Conservation (phyloP, 352 stramenopile species). For the Pythium folliculosum region DNA sequence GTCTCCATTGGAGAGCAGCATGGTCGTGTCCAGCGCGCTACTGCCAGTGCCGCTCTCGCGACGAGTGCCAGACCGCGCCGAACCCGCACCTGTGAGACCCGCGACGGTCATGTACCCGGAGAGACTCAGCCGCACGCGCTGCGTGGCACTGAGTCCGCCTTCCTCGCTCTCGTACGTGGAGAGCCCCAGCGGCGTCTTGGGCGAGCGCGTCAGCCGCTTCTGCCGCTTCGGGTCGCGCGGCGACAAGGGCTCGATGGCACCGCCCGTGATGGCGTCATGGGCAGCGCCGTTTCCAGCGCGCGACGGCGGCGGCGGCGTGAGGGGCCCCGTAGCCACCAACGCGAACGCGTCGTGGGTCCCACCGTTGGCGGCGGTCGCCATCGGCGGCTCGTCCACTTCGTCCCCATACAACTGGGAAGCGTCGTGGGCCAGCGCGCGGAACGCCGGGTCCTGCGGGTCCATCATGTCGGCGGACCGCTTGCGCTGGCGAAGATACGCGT, state of each 20-base stretch:
- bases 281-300: neutral
- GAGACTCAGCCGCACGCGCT: conserved; percentile 60
- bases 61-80: neutral
- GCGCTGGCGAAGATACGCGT: conserved; percentile 22
- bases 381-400: conserved; percentile 20
- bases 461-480: conserved; percentile 33
- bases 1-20: neutral
- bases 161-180: conserved; percentile 35
- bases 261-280: neutral
- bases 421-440: neutral
- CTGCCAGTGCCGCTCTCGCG: conserved; percentile 10
- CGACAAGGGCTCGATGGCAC: conserved; percentile 10
- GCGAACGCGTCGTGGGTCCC: neutral
- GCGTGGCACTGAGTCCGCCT: conserved; percentile 49
- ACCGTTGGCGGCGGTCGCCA: neutral
- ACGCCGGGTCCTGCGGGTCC: conserved; percentile 7
- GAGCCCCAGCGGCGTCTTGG: conserved; percentile 56
- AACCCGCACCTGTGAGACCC: conserved; percentile 31
- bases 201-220: conserved; percentile 28
- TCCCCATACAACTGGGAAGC: neutral
- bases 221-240: conserved; percentile 25
- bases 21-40: neutral
- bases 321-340: neutral
- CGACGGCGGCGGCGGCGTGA: conserved; percentile 17
- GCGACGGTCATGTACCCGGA: conserved; percentile 39